Base-by-base conservation (phyloP, 2,329 filamentous ascomycete genomes). In the Colletotrichum liriopes region DNA sequence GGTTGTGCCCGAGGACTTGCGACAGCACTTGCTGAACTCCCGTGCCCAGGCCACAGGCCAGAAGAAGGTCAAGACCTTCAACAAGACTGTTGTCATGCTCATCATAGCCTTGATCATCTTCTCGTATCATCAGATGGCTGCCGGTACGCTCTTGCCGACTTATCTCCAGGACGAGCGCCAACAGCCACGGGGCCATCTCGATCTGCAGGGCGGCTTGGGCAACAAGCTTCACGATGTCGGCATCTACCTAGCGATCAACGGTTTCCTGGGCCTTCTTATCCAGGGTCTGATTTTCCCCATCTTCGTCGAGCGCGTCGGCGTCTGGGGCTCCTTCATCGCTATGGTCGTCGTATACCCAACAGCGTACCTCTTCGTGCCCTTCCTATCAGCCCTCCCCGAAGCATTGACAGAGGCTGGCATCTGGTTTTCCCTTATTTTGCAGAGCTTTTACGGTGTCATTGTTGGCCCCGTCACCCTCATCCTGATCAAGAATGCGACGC, bases 251-350 rank as follows among this genome's bases (percentile, higher is more conserved):
- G 89, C 90, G 3, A 82, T 93, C 63, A 93, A 94, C 75, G 93
- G 92, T 3, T 81, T 93, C 73, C 90, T 95, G 67, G 93, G 93
- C 0, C 86, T 95, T 1, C 85, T 93, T 75, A 91, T 95, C 55
- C 93, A 95, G 81, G 93, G 88, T 1, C 81, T 94, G 56, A 84
- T 95, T 39, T 94, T 94, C 77, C 92, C 92, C 5, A 76, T 90
- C 20, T 84, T 92, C 73, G 90, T 92, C 3, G 86, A 89, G 65
- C 87, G 84, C 74, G 83, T 94, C 18, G 92, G 92, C 1, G 86
- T 94, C 1, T 94, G 91, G 91, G 86, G 84, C 61, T 86, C 92
- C 0, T 92, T 94, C 77, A 81, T 93, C 49, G 74, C 90, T 45
- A 92, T 92, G 75, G 90, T 92, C 0, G 77, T 92, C 14, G 82